Evolutionary conservation across 2,329 filamentous ascomycete genomes (phyloP).

Genomic region (Fusarium sp.): DNA sequence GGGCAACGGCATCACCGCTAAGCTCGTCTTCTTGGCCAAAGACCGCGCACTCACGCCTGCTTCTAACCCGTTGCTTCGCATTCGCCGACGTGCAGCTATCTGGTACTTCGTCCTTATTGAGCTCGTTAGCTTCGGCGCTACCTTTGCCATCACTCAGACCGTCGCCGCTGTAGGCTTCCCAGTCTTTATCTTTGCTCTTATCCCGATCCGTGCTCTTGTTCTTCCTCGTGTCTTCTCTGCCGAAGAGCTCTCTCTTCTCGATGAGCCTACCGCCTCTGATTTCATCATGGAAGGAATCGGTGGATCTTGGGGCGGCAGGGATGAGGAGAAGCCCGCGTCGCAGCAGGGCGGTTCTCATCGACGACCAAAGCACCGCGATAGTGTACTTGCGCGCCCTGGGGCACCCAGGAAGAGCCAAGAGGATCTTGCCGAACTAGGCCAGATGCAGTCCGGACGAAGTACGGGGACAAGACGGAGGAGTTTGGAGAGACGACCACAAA

Average conservation of each 20-base stretch:
- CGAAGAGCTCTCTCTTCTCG: conserved; percentile 72
- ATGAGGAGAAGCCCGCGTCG: conserved; percentile 39
- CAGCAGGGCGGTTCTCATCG: conserved; percentile 11
- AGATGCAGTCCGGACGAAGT: conserved; percentile 47
- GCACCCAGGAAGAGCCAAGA: conserved; percentile 51
- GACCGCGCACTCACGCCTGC: conserved; percentile 72
- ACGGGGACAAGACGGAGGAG: conserved; percentile 49
- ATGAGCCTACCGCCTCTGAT: conserved; percentile 79
- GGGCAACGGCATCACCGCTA: conserved; percentile 81
- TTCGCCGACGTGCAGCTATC: conserved; percentile 72
- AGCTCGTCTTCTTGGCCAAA: conserved; percentile 76
- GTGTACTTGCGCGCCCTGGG: conserved; percentile 47
- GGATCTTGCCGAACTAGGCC: conserved; percentile 53
- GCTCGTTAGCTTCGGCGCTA: conserved; percentile 78
- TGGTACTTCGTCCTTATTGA: conserved; percentile 79
- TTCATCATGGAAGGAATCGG: conserved; percentile 83
- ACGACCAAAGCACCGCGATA: conserved; percentile 34
- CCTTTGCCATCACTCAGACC: conserved; percentile 86
- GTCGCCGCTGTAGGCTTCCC: conserved; percentile 86
- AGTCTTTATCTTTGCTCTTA: conserved; percentile 76
- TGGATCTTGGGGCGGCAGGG: conserved; percentile 65
- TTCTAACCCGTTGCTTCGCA: conserved; percentile 69
- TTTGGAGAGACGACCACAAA: conserved; percentile 40
- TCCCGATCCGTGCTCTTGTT: conserved; percentile 73
- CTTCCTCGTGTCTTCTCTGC: conserved; percentile 71